A percentile compares a stretch with the other conserved stretches of the same genome.
Conservation (phyloP, 108 stramenopile genomes). For the Schizochytrium sp. region DNA sequence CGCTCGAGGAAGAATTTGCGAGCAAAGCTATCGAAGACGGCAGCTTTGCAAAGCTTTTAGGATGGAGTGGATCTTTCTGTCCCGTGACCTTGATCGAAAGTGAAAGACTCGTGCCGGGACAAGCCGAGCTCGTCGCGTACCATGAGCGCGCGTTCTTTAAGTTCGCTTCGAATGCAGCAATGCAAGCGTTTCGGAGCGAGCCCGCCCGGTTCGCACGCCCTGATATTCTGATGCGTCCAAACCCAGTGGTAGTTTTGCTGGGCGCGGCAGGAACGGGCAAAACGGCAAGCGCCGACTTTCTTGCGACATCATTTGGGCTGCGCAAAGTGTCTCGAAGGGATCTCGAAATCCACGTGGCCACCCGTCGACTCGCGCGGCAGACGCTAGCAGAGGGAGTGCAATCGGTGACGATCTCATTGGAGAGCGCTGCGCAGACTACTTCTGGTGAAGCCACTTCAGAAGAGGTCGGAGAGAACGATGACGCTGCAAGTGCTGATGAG, state of each 20-base stretch:
- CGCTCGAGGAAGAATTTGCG: not conserved
- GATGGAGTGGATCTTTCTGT: not conserved
- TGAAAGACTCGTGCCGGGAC: not conserved
- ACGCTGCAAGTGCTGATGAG: not conserved
- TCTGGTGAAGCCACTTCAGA: not conserved
- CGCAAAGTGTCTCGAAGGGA: not conserved
- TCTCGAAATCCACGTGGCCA: not conserved
- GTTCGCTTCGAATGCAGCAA: not conserved
- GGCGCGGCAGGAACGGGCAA: not conserved
- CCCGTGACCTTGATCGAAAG: not conserved
- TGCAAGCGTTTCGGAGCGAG: not conserved
- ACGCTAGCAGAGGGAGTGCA: not conserved
- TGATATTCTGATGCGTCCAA: not conserved
- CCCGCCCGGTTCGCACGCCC: not conserved
- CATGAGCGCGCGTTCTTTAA: not conserved
- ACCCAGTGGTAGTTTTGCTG: not conserved
- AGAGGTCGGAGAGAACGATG: not conserved
- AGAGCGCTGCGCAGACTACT: too few relatives aligned
- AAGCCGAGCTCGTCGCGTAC: not conserved
- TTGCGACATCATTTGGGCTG: not conserved
- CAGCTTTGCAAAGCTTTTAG: not conserved
- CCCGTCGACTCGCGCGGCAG: not conserved
- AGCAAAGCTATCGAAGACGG: not conserved
- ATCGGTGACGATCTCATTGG: not conserved
- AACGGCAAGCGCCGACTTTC: not conserved